Evolutionary conservation across 768 basidiomycete genomes (phyloP).

Genomic region (Amanita jacksonii): DNA sequence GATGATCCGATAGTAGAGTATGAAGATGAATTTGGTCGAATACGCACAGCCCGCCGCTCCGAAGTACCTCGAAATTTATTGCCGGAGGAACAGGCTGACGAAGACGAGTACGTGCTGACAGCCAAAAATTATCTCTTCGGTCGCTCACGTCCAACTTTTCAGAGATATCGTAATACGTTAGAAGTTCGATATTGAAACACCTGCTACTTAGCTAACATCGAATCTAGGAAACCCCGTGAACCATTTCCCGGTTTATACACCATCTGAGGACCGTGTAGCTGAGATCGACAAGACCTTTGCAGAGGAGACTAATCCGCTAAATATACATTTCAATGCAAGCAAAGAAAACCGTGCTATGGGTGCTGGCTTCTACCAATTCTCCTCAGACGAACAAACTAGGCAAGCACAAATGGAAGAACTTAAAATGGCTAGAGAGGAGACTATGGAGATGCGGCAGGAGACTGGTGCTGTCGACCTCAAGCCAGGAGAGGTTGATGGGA

Average conservation of each 20-base stretch:
- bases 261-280: constrained; percentile 68
- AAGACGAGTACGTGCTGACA: constrained; percentile 40
- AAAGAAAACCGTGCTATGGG: constrained; percentile 81
- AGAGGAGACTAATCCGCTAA: constrained; percentile 64
- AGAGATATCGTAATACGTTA: constrained; percentile 56
- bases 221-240: constrained; percentile 66
- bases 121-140: constrained; percentile 8
- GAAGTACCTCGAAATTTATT: constrained; percentile 67
- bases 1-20: constrained; percentile 79
- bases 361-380: constrained; percentile 90
- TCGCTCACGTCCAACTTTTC: neutral
- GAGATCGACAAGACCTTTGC: constrained; percentile 62
- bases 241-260: constrained; percentile 85
- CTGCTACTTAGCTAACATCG: constrained; percentile 4
- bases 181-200: constrained; percentile 10
- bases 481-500: constrained; percentile 73
- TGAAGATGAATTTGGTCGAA: constrained; percentile 81
- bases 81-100: constrained; percentile 34
- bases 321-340: constrained; percentile 73
- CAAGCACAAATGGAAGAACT: constrained; percentile 78
- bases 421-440: constrained; percentile 56
- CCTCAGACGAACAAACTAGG: constrained; percentile 73
- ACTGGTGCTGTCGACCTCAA: constrained; percentile 48
- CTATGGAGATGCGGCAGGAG: constrained; percentile 51
- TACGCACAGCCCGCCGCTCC: constrained; percentile 56